Evolutionary conservation across 1,284 basidiomycete species (phyloP).

Genomic region (Cutaneotrichosporon curvatum): DNA sequence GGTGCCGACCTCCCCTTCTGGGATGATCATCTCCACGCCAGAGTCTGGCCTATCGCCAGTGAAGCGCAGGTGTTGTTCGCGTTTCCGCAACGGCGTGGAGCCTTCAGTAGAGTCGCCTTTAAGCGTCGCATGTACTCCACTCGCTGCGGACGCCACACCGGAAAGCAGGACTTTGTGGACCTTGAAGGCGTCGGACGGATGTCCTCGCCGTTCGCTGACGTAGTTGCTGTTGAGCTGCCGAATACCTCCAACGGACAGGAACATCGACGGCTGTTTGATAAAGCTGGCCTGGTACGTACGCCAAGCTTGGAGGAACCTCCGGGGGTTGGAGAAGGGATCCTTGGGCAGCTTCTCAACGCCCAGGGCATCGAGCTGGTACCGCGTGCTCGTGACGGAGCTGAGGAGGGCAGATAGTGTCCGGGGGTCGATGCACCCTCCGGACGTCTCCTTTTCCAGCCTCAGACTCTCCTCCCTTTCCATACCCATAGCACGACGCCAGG

Average conservation of each 20-base stretch:
- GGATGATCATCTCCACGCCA: constrained; percentile 32
- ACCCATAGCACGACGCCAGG: constrained; percentile 37
- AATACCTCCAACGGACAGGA: constrained; percentile 27
- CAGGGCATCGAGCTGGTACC: constrained; percentile 34
- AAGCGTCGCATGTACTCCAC: constrained; percentile 30
- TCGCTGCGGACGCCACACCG: constrained; percentile 34
- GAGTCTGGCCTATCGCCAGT: constrained; percentile 15
- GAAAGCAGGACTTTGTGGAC: constrained; percentile 35
- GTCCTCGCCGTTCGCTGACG: constrained; percentile 24
- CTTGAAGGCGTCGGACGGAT: constrained; percentile 31
- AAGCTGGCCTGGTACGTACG: constrained; percentile 18
- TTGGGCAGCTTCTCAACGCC: constrained; percentile 37
- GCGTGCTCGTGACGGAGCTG: constrained; percentile 35
- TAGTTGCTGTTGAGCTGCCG: constrained; percentile 27
- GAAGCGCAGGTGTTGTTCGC: constrained; percentile 36
- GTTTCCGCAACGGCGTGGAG: constrained; percentile 26
- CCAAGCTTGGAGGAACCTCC: constrained; percentile 36
- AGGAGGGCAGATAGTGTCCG: constrained; percentile 35
- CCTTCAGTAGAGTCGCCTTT: constrained; percentile 29
- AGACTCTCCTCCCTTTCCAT: constrained; percentile 40
- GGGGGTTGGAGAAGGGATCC: constrained; percentile 32
- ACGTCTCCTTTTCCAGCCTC: constrained; percentile 41
- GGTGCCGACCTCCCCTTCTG: constrained; percentile 33
- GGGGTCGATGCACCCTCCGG: constrained; percentile 41
- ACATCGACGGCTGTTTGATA: not conserved